phyloP scores from a whole-genome alignment of 768 basidiomycete species.

The Calocybe gangraenosa region DNA sequence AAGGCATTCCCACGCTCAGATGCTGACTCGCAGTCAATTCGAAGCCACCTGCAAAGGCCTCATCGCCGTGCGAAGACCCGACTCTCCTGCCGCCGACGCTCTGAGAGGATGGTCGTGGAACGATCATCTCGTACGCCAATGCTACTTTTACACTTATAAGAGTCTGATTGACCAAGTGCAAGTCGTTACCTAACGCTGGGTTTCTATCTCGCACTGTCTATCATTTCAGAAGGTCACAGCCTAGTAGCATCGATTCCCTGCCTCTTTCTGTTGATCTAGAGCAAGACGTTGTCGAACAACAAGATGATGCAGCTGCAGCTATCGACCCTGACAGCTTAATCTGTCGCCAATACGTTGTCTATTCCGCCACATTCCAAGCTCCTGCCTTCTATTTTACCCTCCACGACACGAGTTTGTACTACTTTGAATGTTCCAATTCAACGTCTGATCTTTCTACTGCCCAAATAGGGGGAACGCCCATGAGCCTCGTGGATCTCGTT shows the following conservation, averaged over 20 bases:
- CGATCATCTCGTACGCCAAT: conserved; percentile 49
- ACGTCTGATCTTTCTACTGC: conserved; percentile 9
- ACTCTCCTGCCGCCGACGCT: conserved; percentile 4
- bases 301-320: conserved; percentile 34
- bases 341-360: conserved; percentile 65
- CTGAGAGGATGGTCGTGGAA: conserved; percentile 54
- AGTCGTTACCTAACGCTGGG: conserved; percentile 37
- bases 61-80: conserved; percentile 22
- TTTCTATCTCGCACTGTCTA: conserved; percentile 40
- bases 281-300: conserved; percentile 20
- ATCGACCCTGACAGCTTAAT: conserved; percentile 30
- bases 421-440: conserved; percentile 4
- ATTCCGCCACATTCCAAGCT: conserved; percentile 75
- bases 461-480: conserved; percentile 67
- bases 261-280: conserved; percentile 17
- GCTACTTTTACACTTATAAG: conserved; percentile 5
- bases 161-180: conserved; percentile 6
- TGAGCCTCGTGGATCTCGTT: conserved; percentile 54
- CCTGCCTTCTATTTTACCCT: conserved; percentile 83
- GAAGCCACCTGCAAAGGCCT: conserved; percentile 54
- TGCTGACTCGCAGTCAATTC: conserved; percentile 59
- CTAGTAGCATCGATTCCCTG: conserved; percentile 6
- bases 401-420: conserved; percentile 60
- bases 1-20: conserved; percentile 43
- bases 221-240: conserved; percentile 17